Conservation (phyloP, 306 rosid genomes). For the Cicer judaicum region DNA sequence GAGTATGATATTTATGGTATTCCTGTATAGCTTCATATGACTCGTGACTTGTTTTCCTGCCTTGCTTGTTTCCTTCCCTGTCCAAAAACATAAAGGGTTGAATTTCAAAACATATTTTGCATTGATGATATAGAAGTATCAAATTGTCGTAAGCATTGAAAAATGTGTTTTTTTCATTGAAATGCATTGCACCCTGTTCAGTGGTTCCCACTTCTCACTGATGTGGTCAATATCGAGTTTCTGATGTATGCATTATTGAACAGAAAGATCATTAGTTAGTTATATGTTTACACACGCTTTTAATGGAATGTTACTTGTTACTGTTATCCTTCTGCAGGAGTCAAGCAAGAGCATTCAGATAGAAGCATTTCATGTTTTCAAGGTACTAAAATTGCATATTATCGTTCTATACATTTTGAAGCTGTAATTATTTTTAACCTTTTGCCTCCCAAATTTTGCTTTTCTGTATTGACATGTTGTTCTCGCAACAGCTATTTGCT, state of each 20-base stretch:
- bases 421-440: neutral
- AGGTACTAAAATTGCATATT: conserved; percentile 56
- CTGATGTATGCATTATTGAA: conserved; percentile 14
- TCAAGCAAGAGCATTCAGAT: conserved; percentile 94
- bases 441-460: conserved; percentile 1
- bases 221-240: conserved; percentile 28
- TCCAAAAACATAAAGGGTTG: neutral
- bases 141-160: neutral
- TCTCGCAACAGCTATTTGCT: conserved; percentile 69
- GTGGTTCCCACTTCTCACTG: conserved; percentile 5
- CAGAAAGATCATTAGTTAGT: conserved; percentile 2
- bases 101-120: neutral
- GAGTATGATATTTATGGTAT: conserved; percentile 69
- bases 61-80: conserved; percentile 18
- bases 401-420: conserved; percentile 11
- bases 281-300: conserved; percentile 9
- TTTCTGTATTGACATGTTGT: conserved; percentile 33
- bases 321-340: conserved; percentile 62
- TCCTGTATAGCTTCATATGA: conserved; percentile 37
- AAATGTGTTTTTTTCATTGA: conserved; percentile 24
- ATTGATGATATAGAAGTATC: neutral
- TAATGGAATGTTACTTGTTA: conserved; percentile 31
- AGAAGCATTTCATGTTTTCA: conserved; percentile 92
- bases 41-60: neutral
- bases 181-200: conserved; percentile 2